Evolutionary conservation across 805 yeast species (phyloP), one percentile per base, ranked within the genome.

Genomic region (Metschnikowia noctiluminum): DNA sequence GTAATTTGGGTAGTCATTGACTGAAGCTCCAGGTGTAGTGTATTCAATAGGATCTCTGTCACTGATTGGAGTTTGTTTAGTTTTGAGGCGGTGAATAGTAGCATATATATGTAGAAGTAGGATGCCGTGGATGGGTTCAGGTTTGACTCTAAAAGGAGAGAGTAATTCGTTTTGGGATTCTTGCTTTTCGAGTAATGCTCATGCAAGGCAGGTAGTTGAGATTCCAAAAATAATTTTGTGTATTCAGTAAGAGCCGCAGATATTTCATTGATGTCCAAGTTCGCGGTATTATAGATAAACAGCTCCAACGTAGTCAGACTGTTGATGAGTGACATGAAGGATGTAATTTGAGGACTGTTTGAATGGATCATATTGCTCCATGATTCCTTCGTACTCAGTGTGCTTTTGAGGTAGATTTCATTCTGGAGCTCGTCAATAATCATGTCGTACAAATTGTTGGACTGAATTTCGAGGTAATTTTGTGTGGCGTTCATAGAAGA

Each of bases 341-440:
- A 62, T 3, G 74, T 55, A 40, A 71, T 58, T 46, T 68, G 70
- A 2, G 77, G 74, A 43, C 66, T 68, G 42, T 53, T 57, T 12
- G 69, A 50, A 36, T 53, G 57, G 35, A 62, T 45, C 15, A 69
- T 41, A 28, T 40, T 31, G 27, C 47, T 47, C 56, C 53, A 46
- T 5, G 54, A 46, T 44, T 53, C 50, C 38, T 54, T 36, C 37
- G 52, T 37, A 39, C 45, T 35, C 47, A 39, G 42, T 27, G 40
- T 7, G 49, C 37, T 53, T 56, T 80, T 82, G 38, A 85, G 70
- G 58, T 84, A 88, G n/a, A 87, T 69, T 48, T 87, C 84, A 41
- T 75, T 77, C 50, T 81, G 83, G 38, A 89, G 68, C 59, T 90
- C 96, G 53, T 87, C 96, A n/a, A 87, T 70, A 15, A 91, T 70